Evolutionary conservation across 805 yeast genomes (phyloP), one percentile per base, ranked within the genome.

Genomic region (Candida stauntonica): DNA sequence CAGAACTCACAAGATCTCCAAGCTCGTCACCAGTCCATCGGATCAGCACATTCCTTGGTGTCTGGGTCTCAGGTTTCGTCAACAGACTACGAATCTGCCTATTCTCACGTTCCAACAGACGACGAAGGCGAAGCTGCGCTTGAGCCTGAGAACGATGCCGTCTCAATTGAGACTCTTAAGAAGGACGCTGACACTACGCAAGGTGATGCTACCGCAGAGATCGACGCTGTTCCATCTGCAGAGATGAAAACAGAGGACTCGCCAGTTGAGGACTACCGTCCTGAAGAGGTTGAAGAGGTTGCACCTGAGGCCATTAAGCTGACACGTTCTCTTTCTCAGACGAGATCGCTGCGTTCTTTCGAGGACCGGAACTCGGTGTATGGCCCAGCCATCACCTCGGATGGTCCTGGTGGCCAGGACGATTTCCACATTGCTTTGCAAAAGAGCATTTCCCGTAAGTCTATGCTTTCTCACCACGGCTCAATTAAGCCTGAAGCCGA

Each of bases 11-110:
- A 21, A 5, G 20, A 7, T 11, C 18, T 19, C 12, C 5, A 18
- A 16, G 41, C 28, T 9, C 24, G 7, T 23, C 23, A 30, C 19
- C 38, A 8, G 31, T 29, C 32, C 17, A 26, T 14, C 31, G 33
- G 45, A 3, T 26, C 41, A 11, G 18, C 21, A 20, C 41, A 32
- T 3, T 40, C 37, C 1, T 40, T 31, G 19, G 38, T 15, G n/a
- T 38, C 43, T 1, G 15, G 28, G 3, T 29, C 41, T 11, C 40
- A 33, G 19, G 7, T 26, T n/a, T 38, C 35, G 7, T 39, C 54
- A 1, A 46, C 54, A 2, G 58, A 48, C 26, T 54, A 47, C 36
- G 54, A 52, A 32, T 51, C 56, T 16, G 58, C 58, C 1, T 43
- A 40, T 27, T 46, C 53, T 1, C 47, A 44, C 26, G 8, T 43